Percentiles rank a stretch among this genome's conserved stretches.
Conservation (phyloP, 2,329 filamentous ascomycete species). For the Aquanectria penicillioides region DNA sequence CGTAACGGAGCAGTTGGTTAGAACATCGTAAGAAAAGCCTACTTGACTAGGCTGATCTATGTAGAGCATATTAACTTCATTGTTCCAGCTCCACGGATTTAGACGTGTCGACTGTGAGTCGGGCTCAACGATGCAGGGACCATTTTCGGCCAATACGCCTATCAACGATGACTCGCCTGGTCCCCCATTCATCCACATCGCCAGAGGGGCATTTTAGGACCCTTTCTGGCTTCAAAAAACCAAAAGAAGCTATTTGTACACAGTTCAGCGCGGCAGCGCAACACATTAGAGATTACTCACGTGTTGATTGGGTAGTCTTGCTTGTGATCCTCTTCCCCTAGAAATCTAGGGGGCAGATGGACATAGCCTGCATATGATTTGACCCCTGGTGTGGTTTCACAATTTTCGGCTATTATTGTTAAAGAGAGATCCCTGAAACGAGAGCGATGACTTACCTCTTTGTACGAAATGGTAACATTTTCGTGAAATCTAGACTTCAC, state of each 20-base stretch:
- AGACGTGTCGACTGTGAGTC: slow-evolving; percentile 62
- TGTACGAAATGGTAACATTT: slow-evolving; percentile 32
- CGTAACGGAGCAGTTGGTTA: slow-evolving; percentile 69
- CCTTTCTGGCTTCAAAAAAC: slow-evolving; percentile 42
- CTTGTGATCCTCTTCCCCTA: slow-evolving; percentile 12
- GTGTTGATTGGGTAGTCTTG: slow-evolving; percentile 31
- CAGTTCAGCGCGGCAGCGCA: no score
- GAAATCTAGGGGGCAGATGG: slow-evolving; percentile 40
- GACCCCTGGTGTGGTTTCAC: slow-evolving; percentile 47
- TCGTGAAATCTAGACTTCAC: slow-evolving; percentile 29
- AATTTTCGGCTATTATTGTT: slow-evolving; percentile 58
- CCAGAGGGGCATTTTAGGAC: slow-evolving; percentile 48
- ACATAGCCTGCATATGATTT: slow-evolving; percentile 64
- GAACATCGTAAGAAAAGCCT: slow-evolving; percentile 72
- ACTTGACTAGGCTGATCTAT: slow-evolving; percentile 73
- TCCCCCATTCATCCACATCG: slow-evolving; percentile 69
- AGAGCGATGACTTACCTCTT: slow-evolving; percentile 16
- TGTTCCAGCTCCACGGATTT: slow-evolving; percentile 73
- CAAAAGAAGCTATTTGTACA: slow-evolving; percentile 36
- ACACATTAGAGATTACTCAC: neutral
- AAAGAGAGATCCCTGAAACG: neutral
- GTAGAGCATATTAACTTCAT: slow-evolving; percentile 61
- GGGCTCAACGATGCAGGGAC: slow-evolving; percentile 60
- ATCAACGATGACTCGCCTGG: slow-evolving; percentile 55
- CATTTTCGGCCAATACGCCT: slow-evolving; percentile 48